Evolutionary conservation across 345 rosid genomes (phyloP).

Genomic region (Jatropha curcas): DNA sequence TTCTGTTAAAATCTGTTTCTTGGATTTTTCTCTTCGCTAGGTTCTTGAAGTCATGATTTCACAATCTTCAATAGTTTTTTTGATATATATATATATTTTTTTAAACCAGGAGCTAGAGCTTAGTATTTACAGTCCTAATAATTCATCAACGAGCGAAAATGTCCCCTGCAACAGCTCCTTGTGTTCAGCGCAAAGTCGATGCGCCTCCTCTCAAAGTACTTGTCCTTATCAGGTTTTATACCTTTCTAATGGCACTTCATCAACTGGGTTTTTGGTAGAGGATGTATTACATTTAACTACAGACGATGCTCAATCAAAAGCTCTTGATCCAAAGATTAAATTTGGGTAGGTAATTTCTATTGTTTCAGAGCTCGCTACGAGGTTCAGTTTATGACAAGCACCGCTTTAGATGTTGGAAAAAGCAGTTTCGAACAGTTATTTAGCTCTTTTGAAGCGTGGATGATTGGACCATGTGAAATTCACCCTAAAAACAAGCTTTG

Average conservation of each 20-base stretch:
- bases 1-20: neutral
- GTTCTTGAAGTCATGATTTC: no score
- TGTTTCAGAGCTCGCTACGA: neutral
- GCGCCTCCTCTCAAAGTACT: conserved; percentile 48
- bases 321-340: conserved; percentile 49
- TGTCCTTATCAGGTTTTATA: conserved; percentile 67
- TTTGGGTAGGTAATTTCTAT: conserved; percentile 54
- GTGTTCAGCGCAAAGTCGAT: conserved; percentile 48
- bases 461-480: no score
- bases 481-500: no score
- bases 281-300: conserved; percentile 66
- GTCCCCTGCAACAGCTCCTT: conserved; percentile 60
- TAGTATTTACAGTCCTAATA: conserved; percentile 71
- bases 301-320: conserved; percentile 36
- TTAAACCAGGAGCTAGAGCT: conserved; percentile 46
- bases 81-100: no score
- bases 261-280: conserved; percentile 67
- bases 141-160: conserved; percentile 59
- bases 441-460: no score
- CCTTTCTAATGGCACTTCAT: conserved; percentile 70
- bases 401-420: no score
- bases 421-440: no score
- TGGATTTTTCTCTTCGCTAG: no score
- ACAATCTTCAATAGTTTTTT: no score
- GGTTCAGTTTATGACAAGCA: no score